Evolutionary conservation across 441 rosid species (phyloP).

Genomic region (Breynia disticha): DNA sequence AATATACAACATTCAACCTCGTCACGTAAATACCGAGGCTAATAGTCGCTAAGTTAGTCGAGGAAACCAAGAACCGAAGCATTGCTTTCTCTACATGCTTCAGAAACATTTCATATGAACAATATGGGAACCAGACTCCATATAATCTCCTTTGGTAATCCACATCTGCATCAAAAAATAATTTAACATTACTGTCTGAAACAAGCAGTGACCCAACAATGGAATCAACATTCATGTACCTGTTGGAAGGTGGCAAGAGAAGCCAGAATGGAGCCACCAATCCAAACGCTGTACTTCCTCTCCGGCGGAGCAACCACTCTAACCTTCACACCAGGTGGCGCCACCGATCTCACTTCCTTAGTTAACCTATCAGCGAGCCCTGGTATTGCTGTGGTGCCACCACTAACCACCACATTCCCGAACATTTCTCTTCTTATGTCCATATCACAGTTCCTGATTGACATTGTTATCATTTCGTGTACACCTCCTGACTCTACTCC

Average conservation of each 20-base stretch:
- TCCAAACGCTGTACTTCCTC: slow-evolving; percentile 89
- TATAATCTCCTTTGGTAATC: slow-evolving; percentile 56
- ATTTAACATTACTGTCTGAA: slow-evolving; percentile 1
- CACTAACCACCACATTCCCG: slow-evolving; percentile 70
- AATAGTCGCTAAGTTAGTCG: too few species aligned
- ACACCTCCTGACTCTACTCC: slow-evolving; percentile 88
- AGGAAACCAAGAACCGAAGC: too few species aligned
- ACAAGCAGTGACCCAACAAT: not conserved
- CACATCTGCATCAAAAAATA: slow-evolving; percentile 34
- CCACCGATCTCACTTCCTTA: slow-evolving; percentile 71
- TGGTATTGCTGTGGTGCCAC: slow-evolving; percentile 76
- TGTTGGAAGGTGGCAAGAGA: slow-evolving; percentile 90
- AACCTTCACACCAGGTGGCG: slow-evolving; percentile 73
- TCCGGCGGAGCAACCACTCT: slow-evolving; percentile 79
- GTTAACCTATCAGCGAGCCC: slow-evolving; percentile 81
- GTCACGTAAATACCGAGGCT: too few species aligned
- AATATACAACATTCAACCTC: too few species aligned
- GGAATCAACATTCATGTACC: slow-evolving; percentile 21
- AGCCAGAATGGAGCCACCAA: slow-evolving; percentile 79
- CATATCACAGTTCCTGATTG: slow-evolving; percentile 83
- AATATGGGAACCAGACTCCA: slow-evolving; percentile 52
- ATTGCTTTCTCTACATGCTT: slow-evolving; percentile 4
- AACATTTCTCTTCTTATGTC: slow-evolving; percentile 80
- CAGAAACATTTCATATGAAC: slow-evolving; percentile 74
- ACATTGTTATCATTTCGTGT: slow-evolving; percentile 72